phyloP scores from a whole-genome alignment of 2,329 filamentous ascomycete species.

The Calonectria pseudoturangicola region DNA sequence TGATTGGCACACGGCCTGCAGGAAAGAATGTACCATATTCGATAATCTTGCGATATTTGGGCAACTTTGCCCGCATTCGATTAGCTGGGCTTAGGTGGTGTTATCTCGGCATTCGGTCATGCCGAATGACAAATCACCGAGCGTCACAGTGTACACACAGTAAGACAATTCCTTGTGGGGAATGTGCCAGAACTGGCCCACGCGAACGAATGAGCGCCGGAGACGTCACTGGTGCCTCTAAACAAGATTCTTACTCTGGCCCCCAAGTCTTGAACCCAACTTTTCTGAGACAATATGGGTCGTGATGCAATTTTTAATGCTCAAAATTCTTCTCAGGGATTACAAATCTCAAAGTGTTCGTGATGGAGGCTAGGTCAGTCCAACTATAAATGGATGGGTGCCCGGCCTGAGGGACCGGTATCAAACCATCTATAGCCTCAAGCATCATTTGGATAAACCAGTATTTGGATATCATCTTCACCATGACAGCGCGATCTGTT shows the following conservation, averaged over 20 bases:
- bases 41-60: background rate
- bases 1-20: background rate
- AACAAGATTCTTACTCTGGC: too few relatives aligned
- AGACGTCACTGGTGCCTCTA: background rate
- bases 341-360: background rate
- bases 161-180: background rate
- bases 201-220: background rate
- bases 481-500: constrained; percentile 3
- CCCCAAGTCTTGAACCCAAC: too few relatives aligned
- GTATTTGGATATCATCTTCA: background rate
- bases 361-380: background rate
- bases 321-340: background rate
- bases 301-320: background rate
- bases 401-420: background rate
- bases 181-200: background rate
- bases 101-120: background rate
- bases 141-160: background rate
- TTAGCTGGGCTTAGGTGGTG: background rate
- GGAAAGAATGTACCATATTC: background rate
- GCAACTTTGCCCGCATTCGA: constrained; percentile 1
- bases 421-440: background rate
- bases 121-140: background rate
- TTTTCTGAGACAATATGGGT: too few relatives aligned
- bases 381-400: background rate
- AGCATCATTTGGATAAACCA: too few relatives aligned